A percentile compares a stretch with the other conserved stretches of the same genome.
Conservation (phyloP, 2,329 filamentous ascomycete genomes). For the Dactylellina drechsleri region DNA sequence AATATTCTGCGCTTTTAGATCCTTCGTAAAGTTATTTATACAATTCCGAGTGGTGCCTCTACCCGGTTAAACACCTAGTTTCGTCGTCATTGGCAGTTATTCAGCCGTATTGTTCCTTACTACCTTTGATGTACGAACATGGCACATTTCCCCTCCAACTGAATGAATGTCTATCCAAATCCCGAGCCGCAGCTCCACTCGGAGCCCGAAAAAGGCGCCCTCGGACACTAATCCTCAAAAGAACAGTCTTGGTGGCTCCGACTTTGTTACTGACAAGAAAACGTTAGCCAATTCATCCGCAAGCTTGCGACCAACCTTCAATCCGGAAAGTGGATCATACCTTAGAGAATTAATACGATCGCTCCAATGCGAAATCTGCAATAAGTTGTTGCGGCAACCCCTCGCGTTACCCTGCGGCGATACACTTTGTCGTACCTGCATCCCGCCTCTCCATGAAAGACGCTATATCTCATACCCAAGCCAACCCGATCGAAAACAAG, state of each 20-base stretch:
- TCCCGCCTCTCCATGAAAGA: constrained; percentile 74
- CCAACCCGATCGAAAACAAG: constrained; percentile 72
- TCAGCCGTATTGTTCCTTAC: neutral
- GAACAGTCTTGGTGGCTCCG: too few species aligned
- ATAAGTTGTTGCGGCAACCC: constrained; percentile 73
- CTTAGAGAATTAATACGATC: constrained; percentile 75
- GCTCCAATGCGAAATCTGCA: constrained; percentile 81
- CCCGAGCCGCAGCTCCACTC: constrained; percentile 22
- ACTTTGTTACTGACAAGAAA: too few species aligned
- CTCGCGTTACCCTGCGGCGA: constrained; percentile 84
- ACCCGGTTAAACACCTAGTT: neutral
- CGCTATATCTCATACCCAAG: constrained; percentile 81
- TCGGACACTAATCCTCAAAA: constrained; percentile 55
- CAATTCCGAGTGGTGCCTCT: too few species aligned
- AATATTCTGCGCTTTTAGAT: too few species aligned
- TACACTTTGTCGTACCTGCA: constrained; percentile 77
- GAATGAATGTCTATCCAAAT: constrained; percentile 42
- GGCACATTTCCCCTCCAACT: constrained; percentile 15
- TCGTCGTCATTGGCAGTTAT: neutral
- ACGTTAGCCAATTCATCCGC: too few species aligned
- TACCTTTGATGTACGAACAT: constrained; percentile 9
- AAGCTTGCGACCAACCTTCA: too few species aligned
- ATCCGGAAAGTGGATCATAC: constrained; percentile 62
- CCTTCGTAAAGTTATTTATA: too few species aligned
- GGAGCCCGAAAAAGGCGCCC: constrained; percentile 18